A percentile compares a stretch with the other conserved stretches of the same genome.
Evolutionary conservation across 1,139 yeast species (phyloP).

Genomic region (Zygotorulaspora mrakii): DNA sequence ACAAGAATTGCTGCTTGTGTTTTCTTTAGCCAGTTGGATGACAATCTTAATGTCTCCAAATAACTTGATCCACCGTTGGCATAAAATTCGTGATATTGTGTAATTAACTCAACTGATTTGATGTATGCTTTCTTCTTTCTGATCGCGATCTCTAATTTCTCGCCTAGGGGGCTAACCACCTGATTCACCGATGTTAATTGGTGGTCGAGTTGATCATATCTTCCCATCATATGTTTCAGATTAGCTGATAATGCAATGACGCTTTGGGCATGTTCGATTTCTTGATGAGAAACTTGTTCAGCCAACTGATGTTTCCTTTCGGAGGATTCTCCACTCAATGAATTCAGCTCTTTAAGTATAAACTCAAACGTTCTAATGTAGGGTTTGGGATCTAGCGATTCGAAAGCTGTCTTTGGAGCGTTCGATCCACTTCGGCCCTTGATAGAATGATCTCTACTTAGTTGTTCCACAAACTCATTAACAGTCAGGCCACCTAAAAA

Average conservation of each 20-base stretch:
- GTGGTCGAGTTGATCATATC: slow-evolving; percentile 57
- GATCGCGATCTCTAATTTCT: slow-evolving; percentile 68
- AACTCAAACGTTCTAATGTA: slow-evolving; percentile 91
- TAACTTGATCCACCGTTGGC: slow-evolving; percentile 57
- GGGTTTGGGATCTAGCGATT: slow-evolving; percentile 78
- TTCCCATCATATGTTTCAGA: slow-evolving; percentile 39
- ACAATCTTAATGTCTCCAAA: slow-evolving; percentile 47
- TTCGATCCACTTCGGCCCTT: slow-evolving; percentile 26
- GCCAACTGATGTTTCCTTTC: slow-evolving; percentile 48
- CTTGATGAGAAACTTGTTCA: slow-evolving; percentile 57
- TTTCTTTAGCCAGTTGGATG: slow-evolving; percentile 43
- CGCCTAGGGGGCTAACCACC: slow-evolving; percentile 72
- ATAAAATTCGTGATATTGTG: slow-evolving; percentile 74
- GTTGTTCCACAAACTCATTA: slow-evolving; percentile 76
- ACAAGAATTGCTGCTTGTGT: slow-evolving; percentile 68
- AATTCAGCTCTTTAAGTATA: slow-evolving; percentile 66
- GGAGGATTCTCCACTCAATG: slow-evolving; percentile 53
- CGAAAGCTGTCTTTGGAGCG: slow-evolving; percentile 16
- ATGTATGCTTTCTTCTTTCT: slow-evolving; percentile 70
- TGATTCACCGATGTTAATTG: slow-evolving; percentile 57
- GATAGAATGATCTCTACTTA: slow-evolving; percentile 65
- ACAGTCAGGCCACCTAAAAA: slow-evolving; percentile 70
- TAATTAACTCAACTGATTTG: slow-evolving; percentile 68
- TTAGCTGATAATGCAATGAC: slow-evolving; percentile 55
- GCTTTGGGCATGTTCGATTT: slow-evolving; percentile 63